Evolutionary conservation across 495 filamentous ascomycete genomes (phyloP).

Genomic region (Staphylotrichum tortipilum): DNA sequence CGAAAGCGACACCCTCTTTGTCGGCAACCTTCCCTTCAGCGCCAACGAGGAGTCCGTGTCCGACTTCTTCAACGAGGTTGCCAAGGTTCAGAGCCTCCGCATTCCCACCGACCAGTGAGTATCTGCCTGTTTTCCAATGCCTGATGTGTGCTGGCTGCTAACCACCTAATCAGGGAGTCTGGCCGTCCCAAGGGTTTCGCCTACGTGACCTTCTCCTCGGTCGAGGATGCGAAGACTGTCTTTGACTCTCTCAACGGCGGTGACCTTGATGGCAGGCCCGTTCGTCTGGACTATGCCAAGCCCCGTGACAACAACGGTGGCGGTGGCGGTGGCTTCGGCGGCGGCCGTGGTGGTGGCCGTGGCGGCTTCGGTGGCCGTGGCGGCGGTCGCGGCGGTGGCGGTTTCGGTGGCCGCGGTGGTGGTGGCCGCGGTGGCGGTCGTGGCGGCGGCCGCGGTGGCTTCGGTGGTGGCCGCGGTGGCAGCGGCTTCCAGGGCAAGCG

Average conservation of each 20-base stretch:
- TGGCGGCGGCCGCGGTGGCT: constrained; percentile 29
- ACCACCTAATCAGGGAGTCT: constrained; percentile 50
- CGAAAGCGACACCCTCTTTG: constrained; percentile 78
- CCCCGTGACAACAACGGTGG: constrained; percentile 58
- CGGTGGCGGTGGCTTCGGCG: constrained; percentile 38
- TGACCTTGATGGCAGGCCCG: constrained; percentile 63
- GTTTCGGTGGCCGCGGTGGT: constrained; percentile 44
- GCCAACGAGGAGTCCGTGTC: constrained; percentile 66
- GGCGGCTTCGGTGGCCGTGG: constrained; percentile 44
- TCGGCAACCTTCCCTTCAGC: constrained; percentile 87
- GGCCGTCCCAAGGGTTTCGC: constrained; percentile 91
- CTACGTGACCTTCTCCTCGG: constrained; percentile 74
- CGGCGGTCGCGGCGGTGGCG: constrained; percentile 46
- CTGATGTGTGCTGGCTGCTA: constrained; percentile 23
- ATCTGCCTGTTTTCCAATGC: neutral
- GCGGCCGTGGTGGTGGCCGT: constrained; percentile 41
- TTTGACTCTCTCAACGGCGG: constrained; percentile 66
- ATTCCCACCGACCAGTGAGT: constrained; percentile 78
- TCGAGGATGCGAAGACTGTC: constrained; percentile 78
- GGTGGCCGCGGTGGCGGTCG: constrained; percentile 34
- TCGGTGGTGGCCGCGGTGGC: constrained; percentile 40
- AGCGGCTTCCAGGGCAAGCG: constrained; percentile 78
- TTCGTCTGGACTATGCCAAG: constrained; percentile 85
- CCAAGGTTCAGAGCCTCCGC: constrained; percentile 65
- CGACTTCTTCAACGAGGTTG: constrained; percentile 65